Evolutionary conservation across 306 rosid genomes (phyloP), one percentile per base, ranked within the genome.

Genomic region (Dalbergia oliveri): DNA sequence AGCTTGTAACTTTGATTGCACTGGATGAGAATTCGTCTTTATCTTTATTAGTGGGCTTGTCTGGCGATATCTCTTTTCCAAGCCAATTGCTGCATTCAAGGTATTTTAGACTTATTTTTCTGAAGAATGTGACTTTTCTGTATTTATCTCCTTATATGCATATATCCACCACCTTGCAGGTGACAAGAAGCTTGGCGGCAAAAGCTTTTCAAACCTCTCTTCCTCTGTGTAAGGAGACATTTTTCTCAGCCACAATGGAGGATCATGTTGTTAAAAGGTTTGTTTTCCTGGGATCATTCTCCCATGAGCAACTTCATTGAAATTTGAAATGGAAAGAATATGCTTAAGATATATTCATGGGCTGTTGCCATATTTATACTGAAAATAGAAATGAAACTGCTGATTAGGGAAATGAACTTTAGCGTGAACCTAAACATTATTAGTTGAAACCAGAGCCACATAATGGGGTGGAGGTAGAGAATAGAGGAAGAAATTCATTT

Each of bases 31-130:
- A 49, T 49, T 62, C 35, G 62, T 62, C 43, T 65, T 64, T 79
- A n/a, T 54, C 49, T 82, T 86, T 79, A 71, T 35, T 70, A 94
- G 98, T 86, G 94, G 96, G 70, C 87, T 94, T 58, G 94, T 94
- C 47, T 87, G 90, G 96, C 89, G 98, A 57, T 94, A 94, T 84
- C 82, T 94, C 67, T 88, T 92, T 79, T 34, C 97, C 56, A 94
- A 94, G 79, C 98, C 98, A 23, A 65, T 94, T 66, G 90, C 97
- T 66, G 98, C 98, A 41, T 89, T 89, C 81, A 94, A 94, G 98
- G 98, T 94, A 89, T 75, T 53, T 41, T 72, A 45, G 45, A 71
- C 59, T 39, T 54, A 51, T 45, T 69, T 37, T 75, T 69, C 69
- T 62, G 64, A 72, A 85, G 33, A 79, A 39, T 62, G 54, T 65